phyloP scores from a whole-genome alignment of 169 alveolate genomes.

The Plasmodium billcollinsi region DNA sequence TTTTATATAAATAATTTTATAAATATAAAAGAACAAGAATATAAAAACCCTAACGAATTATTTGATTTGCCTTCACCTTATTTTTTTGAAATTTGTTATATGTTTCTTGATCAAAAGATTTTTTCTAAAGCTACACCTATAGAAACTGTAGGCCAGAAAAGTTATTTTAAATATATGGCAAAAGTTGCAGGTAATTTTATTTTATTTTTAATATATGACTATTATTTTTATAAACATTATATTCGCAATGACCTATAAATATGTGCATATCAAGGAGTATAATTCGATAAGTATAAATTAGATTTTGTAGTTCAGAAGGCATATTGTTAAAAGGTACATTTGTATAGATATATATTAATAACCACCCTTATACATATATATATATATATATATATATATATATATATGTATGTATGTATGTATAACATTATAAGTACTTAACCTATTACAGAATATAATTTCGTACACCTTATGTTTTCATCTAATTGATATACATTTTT shows the following conservation, averaged over 20 bases:
- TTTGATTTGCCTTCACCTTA: constrained; percentile 77
- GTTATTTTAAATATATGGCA: constrained; percentile 70
- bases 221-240: too few species aligned
- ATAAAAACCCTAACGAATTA: constrained; percentile 49
- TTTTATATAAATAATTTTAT: constrained; percentile 69
- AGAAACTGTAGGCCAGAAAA: constrained; percentile 75
- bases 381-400: too few species aligned
- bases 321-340: too few species aligned
- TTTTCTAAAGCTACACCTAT: constrained; percentile 76
- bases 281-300: too few species aligned
- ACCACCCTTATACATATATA: too few species aligned
- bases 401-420: too few species aligned
- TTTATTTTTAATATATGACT: background rate
- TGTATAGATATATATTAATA: too few species aligned
- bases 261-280: too few species aligned
- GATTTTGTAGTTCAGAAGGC: too few species aligned
- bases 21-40: constrained; percentile 73
- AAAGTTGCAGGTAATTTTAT: constrained; percentile 66
- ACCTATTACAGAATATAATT: background rate
- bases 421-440: background rate
- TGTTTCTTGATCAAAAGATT: constrained; percentile 74
- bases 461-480: background rate
- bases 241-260: too few species aligned
- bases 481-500: background rate
- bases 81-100: constrained; percentile 75